Evolutionary conservation across 768 basidiomycete species (phyloP), one percentile per base, ranked within the genome.

Genomic region (Kwoniella europaea): DNA sequence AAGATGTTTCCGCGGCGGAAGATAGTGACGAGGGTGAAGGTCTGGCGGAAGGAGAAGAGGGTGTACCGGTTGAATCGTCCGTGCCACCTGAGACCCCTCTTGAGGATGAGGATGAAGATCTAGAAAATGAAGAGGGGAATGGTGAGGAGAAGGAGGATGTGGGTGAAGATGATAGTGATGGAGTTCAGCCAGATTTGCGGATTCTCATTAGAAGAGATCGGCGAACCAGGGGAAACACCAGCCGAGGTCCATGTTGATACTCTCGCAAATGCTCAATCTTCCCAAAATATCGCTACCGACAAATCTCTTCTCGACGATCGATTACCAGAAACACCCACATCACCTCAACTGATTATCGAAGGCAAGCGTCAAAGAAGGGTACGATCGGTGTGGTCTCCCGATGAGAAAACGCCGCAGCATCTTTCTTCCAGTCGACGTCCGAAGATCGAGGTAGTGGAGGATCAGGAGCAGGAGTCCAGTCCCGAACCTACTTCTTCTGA

Each of bases 321-420:
- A 10, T 52, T 77, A 41, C 59, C 59, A 10, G 54, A 58, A 0
- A 35, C n/a, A 0, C 42, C 55, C 7, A 61, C 59, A 1, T 67
- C 66, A 2, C 71, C 64, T 2, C 55, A 44, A 13, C 50, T 76
- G 12, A 69, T 77, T 27, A 52, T 71, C 20, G 75, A 76, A 50
- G 75, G 77, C 10, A 81, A 81, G 58, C 63, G 79, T 10, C 78
- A 81, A 68, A 55, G 79, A 22, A 65, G 77, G 54, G 69, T 61
- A 1, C 52, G 79, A 35, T 67, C 73, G 3, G 77, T 81, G 12
- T 81, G 79, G 79, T 74, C 77, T 3, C 79, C 79, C 6, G 73
- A 75, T 41, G 73, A 71, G 12, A 69, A 72, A 44, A 74, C 74
- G 13, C 68, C 70, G 10, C 73, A 71, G 20, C 63, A 59, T 9